These are phyloP conservation scores for Capsicum pubescens DNA, from an alignment of 257 asterid genomes.

Conservation along the genomic window DNA sequence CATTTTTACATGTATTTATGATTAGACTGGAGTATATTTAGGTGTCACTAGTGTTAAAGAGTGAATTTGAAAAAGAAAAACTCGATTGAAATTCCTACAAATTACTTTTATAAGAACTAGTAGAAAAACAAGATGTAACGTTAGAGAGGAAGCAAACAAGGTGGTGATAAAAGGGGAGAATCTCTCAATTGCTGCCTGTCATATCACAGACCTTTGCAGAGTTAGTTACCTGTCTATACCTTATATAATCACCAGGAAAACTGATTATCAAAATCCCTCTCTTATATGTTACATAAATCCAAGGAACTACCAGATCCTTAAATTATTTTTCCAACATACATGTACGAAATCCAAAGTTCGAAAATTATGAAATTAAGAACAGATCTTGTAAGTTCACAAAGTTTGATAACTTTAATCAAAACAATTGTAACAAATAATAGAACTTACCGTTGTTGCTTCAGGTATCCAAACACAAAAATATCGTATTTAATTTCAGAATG, in stretches of 20 bases:
- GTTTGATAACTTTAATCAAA: neutral
- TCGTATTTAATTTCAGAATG: neutral
- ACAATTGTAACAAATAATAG: neutral
- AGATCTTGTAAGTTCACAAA: neutral
- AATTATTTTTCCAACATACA: neutral
- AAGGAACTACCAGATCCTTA: neutral
- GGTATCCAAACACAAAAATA: neutral
- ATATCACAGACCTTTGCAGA: neutral
- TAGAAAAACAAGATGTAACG: neutral
- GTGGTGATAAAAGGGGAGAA: too few relatives aligned
- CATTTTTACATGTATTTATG: neutral
- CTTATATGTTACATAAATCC: neutral
- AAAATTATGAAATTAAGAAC: slow-evolving; percentile 1
- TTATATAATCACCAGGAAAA: neutral
- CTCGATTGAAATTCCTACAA: too few relatives aligned
- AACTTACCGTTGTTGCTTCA: neutral
- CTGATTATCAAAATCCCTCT: neutral
- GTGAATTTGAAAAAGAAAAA: too few relatives aligned
- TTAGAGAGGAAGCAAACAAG: too few relatives aligned
- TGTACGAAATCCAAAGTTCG: neutral
- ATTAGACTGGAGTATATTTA: neutral
- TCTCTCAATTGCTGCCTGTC: neutral
- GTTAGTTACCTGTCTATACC: neutral
- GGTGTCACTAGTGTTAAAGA: too few relatives aligned
- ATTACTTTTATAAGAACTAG: neutral